phyloP scores from a whole-genome alignment of 352 stramenopile species.

The Globisporangium solare region DNA sequence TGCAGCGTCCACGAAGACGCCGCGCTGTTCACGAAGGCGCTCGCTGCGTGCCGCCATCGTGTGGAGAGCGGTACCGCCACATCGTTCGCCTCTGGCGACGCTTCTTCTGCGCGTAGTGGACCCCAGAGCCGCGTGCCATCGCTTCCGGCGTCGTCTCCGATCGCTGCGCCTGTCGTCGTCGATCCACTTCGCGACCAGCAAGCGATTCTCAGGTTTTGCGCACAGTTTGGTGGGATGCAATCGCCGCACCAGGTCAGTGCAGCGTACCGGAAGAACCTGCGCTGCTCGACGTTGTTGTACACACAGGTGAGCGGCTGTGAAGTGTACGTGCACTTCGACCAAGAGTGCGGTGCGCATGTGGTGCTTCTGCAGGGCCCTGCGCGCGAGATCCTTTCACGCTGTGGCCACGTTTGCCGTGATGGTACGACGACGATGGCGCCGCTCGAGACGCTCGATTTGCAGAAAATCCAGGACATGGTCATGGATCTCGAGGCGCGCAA shows the following conservation, averaged over 20 bases:
- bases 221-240: slow-evolving; percentile 33
- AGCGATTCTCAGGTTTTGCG: slow-evolving; percentile 41
- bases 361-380: slow-evolving; percentile 41
- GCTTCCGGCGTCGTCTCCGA: slow-evolving; percentile 30
- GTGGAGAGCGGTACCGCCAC: slow-evolving; percentile 14
- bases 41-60: slow-evolving; percentile 36
- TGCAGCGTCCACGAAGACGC: slow-evolving; percentile 31
- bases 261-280: slow-evolving; percentile 20
- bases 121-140: slow-evolving; percentile 21
- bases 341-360: slow-evolving; percentile 39
- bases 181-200: slow-evolving; percentile 42
- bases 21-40: slow-evolving; percentile 33
- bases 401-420: slow-evolving; percentile 33
- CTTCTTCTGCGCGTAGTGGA: not conserved
- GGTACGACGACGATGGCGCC: slow-evolving; percentile 5
- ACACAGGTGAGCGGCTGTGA: slow-evolving; percentile 45
- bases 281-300: slow-evolving; percentile 38
- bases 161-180: slow-evolving; percentile 33
- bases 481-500: slow-evolving; percentile 36
- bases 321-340: slow-evolving; percentile 56
- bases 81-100: not conserved
- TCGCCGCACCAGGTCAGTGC: slow-evolving; percentile 14
- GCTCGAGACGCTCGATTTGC: slow-evolving; percentile 39
- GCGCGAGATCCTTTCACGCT: slow-evolving; percentile 46
- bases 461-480: slow-evolving; percentile 42